Evolutionary conservation across 768 basidiomycete species (phyloP), one percentile per base, ranked within the genome.

Genomic region (Boletus barrowsii): DNA sequence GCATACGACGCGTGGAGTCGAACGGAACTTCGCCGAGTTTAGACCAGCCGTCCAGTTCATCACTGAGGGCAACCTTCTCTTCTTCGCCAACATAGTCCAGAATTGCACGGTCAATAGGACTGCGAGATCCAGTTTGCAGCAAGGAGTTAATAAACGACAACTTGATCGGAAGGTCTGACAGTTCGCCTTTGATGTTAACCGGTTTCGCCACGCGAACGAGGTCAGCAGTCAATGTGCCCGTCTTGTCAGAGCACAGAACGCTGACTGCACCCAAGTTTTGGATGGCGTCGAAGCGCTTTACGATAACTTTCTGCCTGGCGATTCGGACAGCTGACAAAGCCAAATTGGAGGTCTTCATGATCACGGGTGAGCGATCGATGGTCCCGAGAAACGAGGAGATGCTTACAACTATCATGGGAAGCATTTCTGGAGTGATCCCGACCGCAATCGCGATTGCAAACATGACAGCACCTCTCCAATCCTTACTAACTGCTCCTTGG

Each of bases 171-270:
- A 68, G 61, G 26, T 56, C 61, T 2, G 67, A 63, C 14, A 49
- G 22, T 53, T 63, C 64, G 41, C 68, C 65, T 40, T 42, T 47
- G 37, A 20, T 26, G 20, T 66, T 48, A 4, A 70, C 57, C 51
- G 58, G 70, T 62, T 56, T 70, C 48, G 56, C 74, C 67, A 51
- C 72, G 49, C 79, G 76, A 68, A 72, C 68, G 18, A 60, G 60
- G 55, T 70, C 69, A 37, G 65, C 68, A 10, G 81, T 82, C 30
- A 82, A 64, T 15, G 84, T 87, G 24, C 84, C 84, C 1, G 84
- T 87, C 67, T 86, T 86, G 66, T 87, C 84, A 22, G 81, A 83
- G 64, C 84, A 86, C 49, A 78, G 64, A 46, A 77, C 62, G 50
- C 70, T 72, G 26, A 86, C 82, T 10, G 77, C 81, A 11, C 83